Base-by-base conservation (phyloP, 352 stramenopile species). In the Peronosclerospora sorghi region DNA sequence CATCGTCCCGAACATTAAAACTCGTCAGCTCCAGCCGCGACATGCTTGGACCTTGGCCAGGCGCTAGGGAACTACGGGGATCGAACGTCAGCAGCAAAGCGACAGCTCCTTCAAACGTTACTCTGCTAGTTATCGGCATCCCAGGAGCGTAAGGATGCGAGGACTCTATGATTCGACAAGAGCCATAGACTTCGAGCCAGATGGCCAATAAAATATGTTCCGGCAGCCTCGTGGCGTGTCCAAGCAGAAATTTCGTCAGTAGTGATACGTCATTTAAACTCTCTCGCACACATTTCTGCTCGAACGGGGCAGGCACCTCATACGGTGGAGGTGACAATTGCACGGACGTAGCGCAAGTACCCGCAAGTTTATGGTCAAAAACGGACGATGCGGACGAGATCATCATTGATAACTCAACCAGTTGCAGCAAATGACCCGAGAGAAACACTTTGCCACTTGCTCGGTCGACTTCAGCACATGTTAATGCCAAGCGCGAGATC, bases 131-230 rank as follows among this genome's bases (percentile, higher is more conserved):
- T 7, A 80, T 39, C 21, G 51, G 44, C 0, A 32, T 52, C 1
- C 54, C 51, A 3, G 41, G 19, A 2, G 53, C 19, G 38, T 86
- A 91, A 45, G 79, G 79, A 26, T 91, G 79, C 0, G 49, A 43
- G 0, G 58, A 84, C 38, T 92, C 74, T 10, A 92, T 64, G 10
- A 85, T 65, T 8, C 40, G 55, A 3, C 60, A 60, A 8, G 62
- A 65, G 14, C 79, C 79, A 38, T 82, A 86, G n/a, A 83, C 68
- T 17, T 89, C 79, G 2, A 92, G 46, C 79, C 79, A 92, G 23
- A 89, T 77, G 10, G 74, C 54, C 26, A 73, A 51, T 12, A 89
- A 41, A 2, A 86, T 54, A 43, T 84, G 70, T 9, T 70, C 45
- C 10, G 77, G 60, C 2, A 92, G 42, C 21, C 34, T 38, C 4